Evolutionary conservation across 257 asterid species (phyloP).

Genomic region (Plantago ovata): DNA sequence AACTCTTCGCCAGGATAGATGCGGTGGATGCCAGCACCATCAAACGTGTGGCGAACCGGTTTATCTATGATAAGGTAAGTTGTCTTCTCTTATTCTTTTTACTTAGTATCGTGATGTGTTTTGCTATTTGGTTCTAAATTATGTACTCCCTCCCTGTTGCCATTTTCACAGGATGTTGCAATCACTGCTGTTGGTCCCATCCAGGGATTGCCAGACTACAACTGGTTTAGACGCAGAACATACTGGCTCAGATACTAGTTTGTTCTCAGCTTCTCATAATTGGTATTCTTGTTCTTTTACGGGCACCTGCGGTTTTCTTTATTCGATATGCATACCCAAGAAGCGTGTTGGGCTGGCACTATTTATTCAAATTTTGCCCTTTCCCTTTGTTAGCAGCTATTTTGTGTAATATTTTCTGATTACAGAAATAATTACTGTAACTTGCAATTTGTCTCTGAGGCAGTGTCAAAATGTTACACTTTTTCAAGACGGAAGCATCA

Average conservation of each 20-base stretch:
- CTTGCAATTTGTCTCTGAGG: background rate
- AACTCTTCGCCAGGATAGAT: constrained; percentile 92
- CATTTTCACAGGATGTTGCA: constrained; percentile 64
- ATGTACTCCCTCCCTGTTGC: background rate
- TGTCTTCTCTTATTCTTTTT: background rate
- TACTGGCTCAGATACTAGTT: constrained; percentile 95
- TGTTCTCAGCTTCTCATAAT: constrained; percentile 13
- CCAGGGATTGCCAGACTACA: constrained; percentile 87
- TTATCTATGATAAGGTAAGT: constrained; percentile 73
- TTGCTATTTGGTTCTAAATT: constrained; percentile 10
- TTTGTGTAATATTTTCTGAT: constrained; percentile 23
- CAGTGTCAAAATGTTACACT: constrained; percentile 1
- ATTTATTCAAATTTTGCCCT: constrained; percentile 11
- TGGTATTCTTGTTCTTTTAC: constrained; percentile 19
- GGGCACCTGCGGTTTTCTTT: constrained; percentile 13
- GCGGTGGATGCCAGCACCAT: constrained; percentile 77
- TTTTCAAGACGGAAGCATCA: constrained; percentile 5
- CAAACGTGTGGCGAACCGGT: constrained; percentile 90
- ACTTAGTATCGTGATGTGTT: background rate
- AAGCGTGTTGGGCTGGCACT: constrained; percentile 14
- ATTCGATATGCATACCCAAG: constrained; percentile 7
- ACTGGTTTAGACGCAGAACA: constrained; percentile 99
- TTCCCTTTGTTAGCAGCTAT: constrained; percentile 6
- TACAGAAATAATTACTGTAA: constrained; percentile 24
- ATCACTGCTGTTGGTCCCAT: constrained; percentile 78